Conservation (phyloP, 768 basidiomycete species). For the Sistotremastrum niveocremeum region DNA sequence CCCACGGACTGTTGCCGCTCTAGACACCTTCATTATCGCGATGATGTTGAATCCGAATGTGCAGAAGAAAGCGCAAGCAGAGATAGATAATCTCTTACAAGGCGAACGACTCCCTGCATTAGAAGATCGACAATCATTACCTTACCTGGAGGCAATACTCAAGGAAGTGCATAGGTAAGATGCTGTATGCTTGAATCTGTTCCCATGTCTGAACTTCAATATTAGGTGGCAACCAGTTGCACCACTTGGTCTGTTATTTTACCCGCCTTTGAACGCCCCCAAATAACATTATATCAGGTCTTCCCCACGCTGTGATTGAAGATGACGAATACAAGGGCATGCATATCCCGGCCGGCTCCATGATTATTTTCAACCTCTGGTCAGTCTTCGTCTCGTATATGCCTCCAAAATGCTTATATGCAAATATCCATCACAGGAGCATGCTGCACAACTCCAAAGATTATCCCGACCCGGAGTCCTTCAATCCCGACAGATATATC, state of each 20-base stretch:
- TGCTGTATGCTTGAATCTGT: no score
- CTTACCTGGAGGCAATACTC: conserved; percentile 12
- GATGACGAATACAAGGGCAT: conserved; percentile 3
- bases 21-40: conserved; percentile 2
- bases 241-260: no score
- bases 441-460: conserved; percentile 17
- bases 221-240: no score
- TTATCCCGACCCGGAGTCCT: conserved; percentile 15
- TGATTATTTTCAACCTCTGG: conserved; percentile 1
- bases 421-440: conserved; percentile 7
- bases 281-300: no score
- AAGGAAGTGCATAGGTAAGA: conserved; percentile 10
- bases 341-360: background rate
- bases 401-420: no score
- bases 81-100: conserved; percentile 8
- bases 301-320: conserved; percentile 7
- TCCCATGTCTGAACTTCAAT: no score
- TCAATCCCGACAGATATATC: conserved; percentile 8
- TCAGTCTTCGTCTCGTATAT: background rate
- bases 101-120: conserved; percentile 8
- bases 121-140: conserved; percentile 10
- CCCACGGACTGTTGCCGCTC: background rate
- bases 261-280: no score
- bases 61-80: conserved; percentile 6
- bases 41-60: conserved; percentile 7